Conservation (phyloP, 345 rosid genomes). For the Acer negundo region DNA sequence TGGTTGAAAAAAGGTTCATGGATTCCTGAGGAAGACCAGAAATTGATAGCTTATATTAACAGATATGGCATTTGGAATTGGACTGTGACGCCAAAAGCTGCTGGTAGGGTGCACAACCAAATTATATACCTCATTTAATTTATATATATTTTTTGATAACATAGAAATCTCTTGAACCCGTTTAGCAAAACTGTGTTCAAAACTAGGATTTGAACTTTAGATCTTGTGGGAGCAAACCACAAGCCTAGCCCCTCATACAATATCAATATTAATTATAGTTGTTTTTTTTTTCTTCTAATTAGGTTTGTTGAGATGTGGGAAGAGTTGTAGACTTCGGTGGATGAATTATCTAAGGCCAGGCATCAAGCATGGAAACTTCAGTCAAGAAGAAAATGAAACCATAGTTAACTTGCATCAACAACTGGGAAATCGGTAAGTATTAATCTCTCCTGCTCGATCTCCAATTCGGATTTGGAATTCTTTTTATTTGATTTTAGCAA, state of each 20-base stretch:
- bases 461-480: too few species aligned
- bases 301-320: slow-evolving; percentile 40
- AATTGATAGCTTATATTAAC: slow-evolving; percentile 30
- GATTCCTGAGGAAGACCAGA: slow-evolving; percentile 43
- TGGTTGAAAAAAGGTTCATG: slow-evolving; percentile 34
- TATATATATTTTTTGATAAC: too few species aligned
- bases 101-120: slow-evolving; percentile 5
- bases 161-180: too few species aligned
- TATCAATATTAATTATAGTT: too few species aligned
- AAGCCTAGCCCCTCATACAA: too few species aligned
- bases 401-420: slow-evolving; percentile 40
- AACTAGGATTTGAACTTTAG: too few species aligned
- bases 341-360: slow-evolving; percentile 57
- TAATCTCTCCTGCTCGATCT: too few species aligned
- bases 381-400: slow-evolving; percentile 46
- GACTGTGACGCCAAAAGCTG: slow-evolving; percentile 38
- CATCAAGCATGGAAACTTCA: slow-evolving; percentile 59
- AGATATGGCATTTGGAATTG: slow-evolving; percentile 43
- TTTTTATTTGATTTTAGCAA: too few species aligned
- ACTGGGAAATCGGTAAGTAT: slow-evolving; percentile 51
- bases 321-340: slow-evolving; percentile 79
- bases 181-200: too few species aligned
- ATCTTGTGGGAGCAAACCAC: too few species aligned
- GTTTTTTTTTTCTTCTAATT: too few species aligned
- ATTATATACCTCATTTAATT: not conserved